Evolutionary conservation across 768 basidiomycete genomes (phyloP), one percentile per base, ranked within the genome.

Genomic region (Phlebiopsis gigantea): DNA sequence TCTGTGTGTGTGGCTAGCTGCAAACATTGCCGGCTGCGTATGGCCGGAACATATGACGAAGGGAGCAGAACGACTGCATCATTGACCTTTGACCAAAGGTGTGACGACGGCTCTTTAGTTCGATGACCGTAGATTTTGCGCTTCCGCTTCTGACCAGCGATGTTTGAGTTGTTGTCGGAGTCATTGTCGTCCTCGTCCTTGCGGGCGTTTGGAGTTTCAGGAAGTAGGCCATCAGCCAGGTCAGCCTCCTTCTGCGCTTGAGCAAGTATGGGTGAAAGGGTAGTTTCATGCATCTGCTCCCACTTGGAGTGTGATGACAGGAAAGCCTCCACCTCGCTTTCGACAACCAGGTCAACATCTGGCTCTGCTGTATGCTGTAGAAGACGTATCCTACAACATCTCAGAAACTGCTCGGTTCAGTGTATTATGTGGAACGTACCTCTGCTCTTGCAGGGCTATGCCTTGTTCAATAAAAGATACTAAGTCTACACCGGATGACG

Each of bases 391-490:
- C 24, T 3, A 31, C 17, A 5, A 43, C 5, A 30, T 50, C 6
- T 24, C 15, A 3, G 24, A 6, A 8, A n/a, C n/a, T n/a, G n/a
- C n/a, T n/a, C n/a, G n/a, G n/a, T n/a, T n/a, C n/a, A n/a, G n/a
- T n/a, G n/a, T n/a, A n/a, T n/a, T 19, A 9, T 2, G 7, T 50
- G 9, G 3, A 21, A 55, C 46, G 34, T 21, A 57, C 55, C 48
- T 49, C 2, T 10, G 8, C 39, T 57, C 55, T 22, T 57, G 55
- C 25, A 57, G 25, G 5, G n/a, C 47, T 14, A 57, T 49, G 9
- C 55, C 55, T 41, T 49, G 30, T 42, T 57, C 34, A n/a, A 57
- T 57, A 2, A 24, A 15, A 2, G 22, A 14, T 17, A 46, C 29
- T 14, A 56, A 46, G 14, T 31, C 46, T 15, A 5, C 5, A 4